Evolutionary conservation across 345 rosid species (phyloP), one percentile per base, ranked within the genome.

Genomic region (Ricinus communis): DNA sequence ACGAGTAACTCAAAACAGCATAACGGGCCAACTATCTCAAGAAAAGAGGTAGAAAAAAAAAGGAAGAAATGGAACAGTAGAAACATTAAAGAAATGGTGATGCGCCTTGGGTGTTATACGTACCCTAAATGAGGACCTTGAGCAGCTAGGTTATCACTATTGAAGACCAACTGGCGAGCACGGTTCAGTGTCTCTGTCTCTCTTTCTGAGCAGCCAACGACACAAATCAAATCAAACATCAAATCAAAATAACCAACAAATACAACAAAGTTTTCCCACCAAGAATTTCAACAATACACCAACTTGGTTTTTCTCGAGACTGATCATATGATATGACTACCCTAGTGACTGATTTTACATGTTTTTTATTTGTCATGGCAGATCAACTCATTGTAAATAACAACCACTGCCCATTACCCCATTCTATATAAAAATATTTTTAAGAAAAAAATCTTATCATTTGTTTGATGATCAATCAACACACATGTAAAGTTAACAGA

Each of bases 151-250:
- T 62, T 85, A 75, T 93, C 97, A 79, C 80, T 86, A 60, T 73
- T 89, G 82, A 86, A 89, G 77, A 96, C 97, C 78, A 96, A 85
- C 87, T 93, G 97, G 78, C 98, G 98, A 83, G 99, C 99, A 59
- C 87, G 87, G 88, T 89, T 96, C 84, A 96, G 88, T 62, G 96
- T 89, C 80, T 96, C 99, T 71, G 98, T 93, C 88, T 96, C 99
- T 64, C 98, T 89, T 77, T 96, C 99, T 96, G 88, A 75, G 41
- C 78, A 77, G 15, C 73, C 72, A 70, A 72, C 41, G 51, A 40
- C 33, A 33, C 47, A 74, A 30, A 80, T 68, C 79, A 62, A 74
- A 75, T 66, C 84, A 74, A 77, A 66, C 46, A 70, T 40, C 72
- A 33, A 65, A 52, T 52, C 45, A 60, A 53, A 8, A 3, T 53